phyloP scores from a whole-genome alignment of 2,329 filamentous ascomycete genomes.

The Bipolaris gigantea region DNA sequence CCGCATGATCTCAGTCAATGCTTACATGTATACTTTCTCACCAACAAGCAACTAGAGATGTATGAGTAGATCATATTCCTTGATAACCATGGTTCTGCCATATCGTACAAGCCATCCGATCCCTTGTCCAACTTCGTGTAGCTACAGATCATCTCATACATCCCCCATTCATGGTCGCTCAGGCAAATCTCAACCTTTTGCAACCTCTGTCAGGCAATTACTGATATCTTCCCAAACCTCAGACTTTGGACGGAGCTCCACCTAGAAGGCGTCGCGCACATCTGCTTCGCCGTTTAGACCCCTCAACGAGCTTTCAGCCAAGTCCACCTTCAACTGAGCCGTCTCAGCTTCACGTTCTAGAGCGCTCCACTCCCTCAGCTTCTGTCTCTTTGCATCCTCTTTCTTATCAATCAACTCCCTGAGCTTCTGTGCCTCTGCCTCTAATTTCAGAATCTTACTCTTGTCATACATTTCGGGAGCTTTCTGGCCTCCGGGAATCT shows the following conservation, averaged over 20 bases:
- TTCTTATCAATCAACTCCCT: constrained; percentile 52
- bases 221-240: constrained; percentile 18
- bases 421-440: constrained; percentile 52
- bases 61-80: not conserved
- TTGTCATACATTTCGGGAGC: constrained; percentile 49
- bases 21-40: constrained; percentile 12
- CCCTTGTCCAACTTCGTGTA: not conserved
- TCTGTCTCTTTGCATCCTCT: constrained; percentile 49
- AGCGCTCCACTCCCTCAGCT: constrained; percentile 51
- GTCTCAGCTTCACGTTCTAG: constrained; percentile 50
- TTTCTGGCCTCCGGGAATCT: constrained; percentile 50
- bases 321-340: constrained; percentile 49
- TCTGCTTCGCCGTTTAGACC: constrained; percentile 46
- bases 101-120: constrained; percentile 13
- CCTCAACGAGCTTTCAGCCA: constrained; percentile 52
- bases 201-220: constrained; percentile 35
- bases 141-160: not conserved
- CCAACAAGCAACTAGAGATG: constrained; percentile 10
- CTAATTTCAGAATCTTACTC: constrained; percentile 49
- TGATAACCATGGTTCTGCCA: not conserved
- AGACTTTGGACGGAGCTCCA: constrained; percentile 16
- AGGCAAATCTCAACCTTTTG: not conserved
- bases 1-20: constrained; percentile 7
- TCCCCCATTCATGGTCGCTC: not conserved
- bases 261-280: constrained; percentile 44